Conservation (phyloP, 2,329 filamentous ascomycete species). For the Coleophoma eucalyptorum region DNA sequence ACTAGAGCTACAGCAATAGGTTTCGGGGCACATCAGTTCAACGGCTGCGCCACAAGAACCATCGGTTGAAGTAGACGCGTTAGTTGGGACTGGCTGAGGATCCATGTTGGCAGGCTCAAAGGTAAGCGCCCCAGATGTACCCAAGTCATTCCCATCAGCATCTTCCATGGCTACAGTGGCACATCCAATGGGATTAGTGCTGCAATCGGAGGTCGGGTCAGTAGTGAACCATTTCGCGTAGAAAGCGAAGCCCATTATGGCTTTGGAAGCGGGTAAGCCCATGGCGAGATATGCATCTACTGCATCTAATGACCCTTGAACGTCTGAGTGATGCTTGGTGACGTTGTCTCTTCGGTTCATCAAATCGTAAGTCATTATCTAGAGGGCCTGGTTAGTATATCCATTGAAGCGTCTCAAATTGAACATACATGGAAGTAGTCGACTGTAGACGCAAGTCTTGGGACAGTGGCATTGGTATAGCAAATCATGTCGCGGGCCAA, state of each 20-base stretch:
- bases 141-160: slow-evolving; percentile 1
- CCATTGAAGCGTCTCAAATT: neutral
- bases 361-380: slow-evolving; percentile 59
- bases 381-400: neutral
- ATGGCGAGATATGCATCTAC: slow-evolving; percentile 55
- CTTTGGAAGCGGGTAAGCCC: slow-evolving; percentile 43
- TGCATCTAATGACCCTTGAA: slow-evolving; percentile 46
- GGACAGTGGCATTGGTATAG: neutral
- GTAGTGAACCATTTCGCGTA: slow-evolving; percentile 52
- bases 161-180: neutral
- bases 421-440: neutral
- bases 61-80: neutral
- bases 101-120: slow-evolving; percentile 33
- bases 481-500: neutral
- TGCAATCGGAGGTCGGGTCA: neutral
- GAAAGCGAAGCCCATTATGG: slow-evolving; percentile 60
- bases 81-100: neutral
- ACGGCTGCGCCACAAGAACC: neutral
- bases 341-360: slow-evolving; percentile 62
- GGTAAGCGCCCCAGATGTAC: neutral
- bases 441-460: neutral
- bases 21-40: neutral
- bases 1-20: neutral
- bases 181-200: neutral
- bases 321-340: slow-evolving; percentile 59